Evolutionary conservation across 495 filamentous ascomycete genomes (phyloP).

Genomic region (Xylaria grammica): DNA sequence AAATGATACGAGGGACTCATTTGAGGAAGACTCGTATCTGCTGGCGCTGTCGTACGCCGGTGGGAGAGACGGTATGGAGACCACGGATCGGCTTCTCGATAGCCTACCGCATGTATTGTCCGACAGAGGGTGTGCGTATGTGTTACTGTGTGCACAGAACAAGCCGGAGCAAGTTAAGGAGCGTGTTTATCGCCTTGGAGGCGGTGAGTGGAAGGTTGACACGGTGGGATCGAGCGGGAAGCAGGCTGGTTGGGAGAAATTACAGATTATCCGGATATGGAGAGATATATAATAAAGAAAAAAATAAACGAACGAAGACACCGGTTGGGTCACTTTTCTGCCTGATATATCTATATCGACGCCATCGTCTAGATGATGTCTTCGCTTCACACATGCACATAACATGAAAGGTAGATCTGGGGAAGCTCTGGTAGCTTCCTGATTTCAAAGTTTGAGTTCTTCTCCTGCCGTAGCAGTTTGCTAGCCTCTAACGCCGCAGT

Average conservation of each 20-base stretch:
- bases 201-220: slow-evolving; percentile 68
- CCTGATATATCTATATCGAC: slow-evolving; percentile 3
- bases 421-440: background rate
- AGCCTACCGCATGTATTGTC: slow-evolving; percentile 68
- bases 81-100: slow-evolving; percentile 76
- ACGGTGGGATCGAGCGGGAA: slow-evolving; percentile 84
- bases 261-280: slow-evolving; percentile 83
- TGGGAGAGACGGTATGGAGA: slow-evolving; percentile 89
- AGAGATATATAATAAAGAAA: slow-evolving; percentile 33
- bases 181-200: slow-evolving; percentile 60
- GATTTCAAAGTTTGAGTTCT: background rate
- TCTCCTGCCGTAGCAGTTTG: slow-evolving; percentile 1
- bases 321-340: background rate
- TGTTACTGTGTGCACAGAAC: slow-evolving; percentile 89
- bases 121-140: slow-evolving; percentile 78
- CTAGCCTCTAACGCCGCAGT: slow-evolving; percentile 20
- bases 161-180: slow-evolving; percentile 75
- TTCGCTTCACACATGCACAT: background rate
- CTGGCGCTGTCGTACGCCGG: slow-evolving; percentile 89
- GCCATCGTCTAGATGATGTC: background rate
- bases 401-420: background rate
- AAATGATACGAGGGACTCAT: slow-evolving; percentile 39
- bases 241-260: slow-evolving; percentile 89
- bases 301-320: background rate
- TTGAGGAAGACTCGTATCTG: slow-evolving; percentile 76